These are phyloP conservation scores for Beta lomatogona DNA, from an alignment of 179 eudicot species.

Conservation along the genomic window DNA sequence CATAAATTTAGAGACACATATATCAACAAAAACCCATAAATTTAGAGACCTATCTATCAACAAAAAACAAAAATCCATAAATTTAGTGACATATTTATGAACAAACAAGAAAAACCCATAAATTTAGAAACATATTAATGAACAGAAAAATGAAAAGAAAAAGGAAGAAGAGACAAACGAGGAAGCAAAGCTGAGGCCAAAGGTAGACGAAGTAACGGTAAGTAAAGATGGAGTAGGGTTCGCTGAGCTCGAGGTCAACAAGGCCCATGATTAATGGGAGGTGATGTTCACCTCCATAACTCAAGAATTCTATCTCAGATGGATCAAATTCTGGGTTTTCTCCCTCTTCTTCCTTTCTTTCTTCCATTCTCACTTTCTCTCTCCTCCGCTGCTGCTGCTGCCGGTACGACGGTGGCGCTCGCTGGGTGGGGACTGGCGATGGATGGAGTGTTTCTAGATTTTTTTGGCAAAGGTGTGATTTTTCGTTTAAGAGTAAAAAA, in stretches of 20 bases:
- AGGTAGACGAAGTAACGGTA: slow-evolving; percentile 97
- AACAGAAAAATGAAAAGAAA: not conserved
- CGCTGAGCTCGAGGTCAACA: slow-evolving; percentile 94
- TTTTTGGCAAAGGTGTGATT: too few species aligned
- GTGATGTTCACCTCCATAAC: slow-evolving; percentile 95
- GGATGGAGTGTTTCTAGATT: too few species aligned
- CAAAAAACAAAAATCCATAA: too few species aligned
- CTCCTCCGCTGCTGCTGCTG: slow-evolving; percentile 9
- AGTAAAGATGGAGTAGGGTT: slow-evolving; percentile 97
- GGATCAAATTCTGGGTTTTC: slow-evolving; percentile 40
- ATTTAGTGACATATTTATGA: not conserved
- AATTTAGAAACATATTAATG: too few species aligned
- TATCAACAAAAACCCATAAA: too few species aligned
- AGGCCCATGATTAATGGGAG: slow-evolving; percentile 84
- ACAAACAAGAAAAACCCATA: not conserved
- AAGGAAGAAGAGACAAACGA: slow-evolving; percentile 35
- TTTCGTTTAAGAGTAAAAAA: too few species aligned
- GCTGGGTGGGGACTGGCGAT: not conserved
- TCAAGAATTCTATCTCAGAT: slow-evolving; percentile 69
- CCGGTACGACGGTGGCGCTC: not conserved
- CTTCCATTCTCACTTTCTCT: slow-evolving; percentile 9
- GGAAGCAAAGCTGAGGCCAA: slow-evolving; percentile 89
- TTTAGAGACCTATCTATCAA: too few species aligned
- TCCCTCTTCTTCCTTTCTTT: not conserved
- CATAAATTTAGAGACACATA: too few species aligned